A percentile compares a stretch with the other conserved stretches of the same genome.
Conservation (phyloP, 352 stramenopile species). For the Phytophthora ramorum region DNA sequence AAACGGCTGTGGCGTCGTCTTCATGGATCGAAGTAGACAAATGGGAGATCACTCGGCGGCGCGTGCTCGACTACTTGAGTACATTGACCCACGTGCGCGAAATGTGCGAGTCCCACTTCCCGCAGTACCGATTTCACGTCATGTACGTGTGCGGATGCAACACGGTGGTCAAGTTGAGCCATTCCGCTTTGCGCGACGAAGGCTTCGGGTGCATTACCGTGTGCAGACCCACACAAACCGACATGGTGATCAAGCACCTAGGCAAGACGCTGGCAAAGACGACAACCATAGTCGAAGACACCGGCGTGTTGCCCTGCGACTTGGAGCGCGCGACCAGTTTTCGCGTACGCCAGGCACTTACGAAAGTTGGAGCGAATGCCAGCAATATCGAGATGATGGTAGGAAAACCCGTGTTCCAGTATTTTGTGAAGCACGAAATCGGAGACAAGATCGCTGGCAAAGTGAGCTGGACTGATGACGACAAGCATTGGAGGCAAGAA, state of each 20-base stretch:
- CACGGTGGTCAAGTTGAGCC: slow-evolving; percentile 81
- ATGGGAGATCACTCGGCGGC: slow-evolving; percentile 79
- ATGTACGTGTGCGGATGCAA: slow-evolving; percentile 85
- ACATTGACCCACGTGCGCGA: slow-evolving; percentile 76
- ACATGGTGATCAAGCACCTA: slow-evolving; percentile 79
- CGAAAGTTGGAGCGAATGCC: slow-evolving; percentile 33
- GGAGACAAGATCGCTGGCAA: slow-evolving; percentile 61
- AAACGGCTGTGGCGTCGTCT: slow-evolving; percentile 66
- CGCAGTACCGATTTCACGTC: slow-evolving; percentile 66
- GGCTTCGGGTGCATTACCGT: slow-evolving; percentile 76
- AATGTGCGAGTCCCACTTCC: slow-evolving; percentile 79
- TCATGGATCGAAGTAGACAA: slow-evolving; percentile 89
- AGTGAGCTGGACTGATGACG: slow-evolving; percentile 67
- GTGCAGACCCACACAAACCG: slow-evolving; percentile 68
- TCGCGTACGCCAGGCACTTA: slow-evolving; percentile 61
- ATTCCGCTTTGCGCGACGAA: slow-evolving; percentile 69
- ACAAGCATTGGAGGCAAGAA: slow-evolving; percentile 66
- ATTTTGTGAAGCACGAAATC: slow-evolving; percentile 67
- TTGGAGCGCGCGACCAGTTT: slow-evolving; percentile 75
- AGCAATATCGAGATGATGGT: slow-evolving; percentile 73
- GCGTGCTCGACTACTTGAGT: slow-evolving; percentile 81
- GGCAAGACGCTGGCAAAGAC: slow-evolving; percentile 63
- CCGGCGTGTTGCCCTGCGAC: slow-evolving; percentile 67
- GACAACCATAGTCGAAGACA: slow-evolving; percentile 79
- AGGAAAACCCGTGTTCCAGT: slow-evolving; percentile 67